Base-by-base conservation (phyloP, 2,329 filamentous ascomycete species). In the Rhynchosporium agropyri region DNA sequence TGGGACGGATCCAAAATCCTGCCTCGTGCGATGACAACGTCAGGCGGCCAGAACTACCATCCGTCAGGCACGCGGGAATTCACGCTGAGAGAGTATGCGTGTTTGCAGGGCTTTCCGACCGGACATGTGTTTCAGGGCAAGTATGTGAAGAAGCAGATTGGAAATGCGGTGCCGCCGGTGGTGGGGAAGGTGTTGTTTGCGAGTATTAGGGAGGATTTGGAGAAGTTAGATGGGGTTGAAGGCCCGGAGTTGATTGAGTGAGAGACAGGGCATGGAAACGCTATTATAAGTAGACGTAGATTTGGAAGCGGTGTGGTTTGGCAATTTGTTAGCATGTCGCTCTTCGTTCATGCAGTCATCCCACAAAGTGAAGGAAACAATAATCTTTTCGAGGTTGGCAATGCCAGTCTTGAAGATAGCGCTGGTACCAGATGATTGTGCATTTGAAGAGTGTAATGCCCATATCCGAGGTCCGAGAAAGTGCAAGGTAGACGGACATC, bases 111-210 rank as follows among this genome's bases (percentile, higher is more conserved):
- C 0, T 94, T 95, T 57, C 89, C 89, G 0, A 63, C 76, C 0
- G 73, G 77, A 1, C 88, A 90, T 72, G 73, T 74, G 0, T 93
- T 94, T 70, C 69, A 54, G 0, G 71, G 74, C 0, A 79, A 75
- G 0, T 73, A 74, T 13, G 76, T 84, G 15, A 83, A 83, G 67
- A 82, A 79, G 66, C 89, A 92, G 72, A 90, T 94, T 66, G 91
- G 91, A 0, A 94, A 95, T 70, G 91, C 90, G 0, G 91, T 94
- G 15, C 89, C 91, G 0, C 85, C 90, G 0, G 77, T 77, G 33
- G 81, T 83, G 0, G 84, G 84, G 2, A 75, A 76, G 31, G 74
- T 80, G 0, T 69, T 76, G 50, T 74, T 77, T 59, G 72, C 73
- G 68, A 79, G 79, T 0, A 63, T 70, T 36, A 75, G 71, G 68